Evolutionary conservation across 1,284 basidiomycete species (phyloP).

Genomic region (Rhodotorula sp.): DNA sequence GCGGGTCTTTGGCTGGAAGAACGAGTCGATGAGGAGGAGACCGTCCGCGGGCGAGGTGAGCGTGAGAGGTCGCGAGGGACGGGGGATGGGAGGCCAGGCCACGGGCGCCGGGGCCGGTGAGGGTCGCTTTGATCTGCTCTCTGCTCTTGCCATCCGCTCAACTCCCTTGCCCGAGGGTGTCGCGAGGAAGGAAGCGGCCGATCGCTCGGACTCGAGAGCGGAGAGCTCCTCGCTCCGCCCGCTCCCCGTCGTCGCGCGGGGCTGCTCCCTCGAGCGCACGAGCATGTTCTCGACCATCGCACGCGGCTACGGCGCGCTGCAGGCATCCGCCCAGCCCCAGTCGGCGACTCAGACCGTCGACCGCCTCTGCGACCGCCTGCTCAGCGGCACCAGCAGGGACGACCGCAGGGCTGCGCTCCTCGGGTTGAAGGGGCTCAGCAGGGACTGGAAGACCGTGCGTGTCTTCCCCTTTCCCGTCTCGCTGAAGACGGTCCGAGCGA

Average conservation of each 20-base stretch:
- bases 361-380: conserved; percentile 82
- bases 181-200: not conserved
- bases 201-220: too few relatives aligned
- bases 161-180: not conserved
- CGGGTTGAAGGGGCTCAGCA: conserved; percentile 83
- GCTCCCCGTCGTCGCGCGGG: not conserved
- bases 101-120: not conserved
- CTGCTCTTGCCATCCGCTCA: not conserved
- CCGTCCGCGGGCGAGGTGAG: conserved; percentile 1
- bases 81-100: conserved; percentile 25
- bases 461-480: not conserved
- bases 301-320: conserved; percentile 31
- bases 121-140: not conserved
- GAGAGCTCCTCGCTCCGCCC: too few relatives aligned
- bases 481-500: not conserved
- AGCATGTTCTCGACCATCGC: conserved; percentile 36
- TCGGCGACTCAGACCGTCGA: conserved; percentile 62
- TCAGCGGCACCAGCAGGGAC: conserved; percentile 78
- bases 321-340: conserved; percentile 24
- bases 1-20: conserved; percentile 12
- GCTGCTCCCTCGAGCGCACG: too few relatives aligned
- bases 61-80: not conserved
- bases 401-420: conserved; percentile 90
- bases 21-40: conserved; percentile 25
- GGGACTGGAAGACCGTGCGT: conserved; percentile 75